Base-by-base conservation (phyloP, 2,329 filamentous ascomycete species). In the Pseudopithomyces maydicus region DNA sequence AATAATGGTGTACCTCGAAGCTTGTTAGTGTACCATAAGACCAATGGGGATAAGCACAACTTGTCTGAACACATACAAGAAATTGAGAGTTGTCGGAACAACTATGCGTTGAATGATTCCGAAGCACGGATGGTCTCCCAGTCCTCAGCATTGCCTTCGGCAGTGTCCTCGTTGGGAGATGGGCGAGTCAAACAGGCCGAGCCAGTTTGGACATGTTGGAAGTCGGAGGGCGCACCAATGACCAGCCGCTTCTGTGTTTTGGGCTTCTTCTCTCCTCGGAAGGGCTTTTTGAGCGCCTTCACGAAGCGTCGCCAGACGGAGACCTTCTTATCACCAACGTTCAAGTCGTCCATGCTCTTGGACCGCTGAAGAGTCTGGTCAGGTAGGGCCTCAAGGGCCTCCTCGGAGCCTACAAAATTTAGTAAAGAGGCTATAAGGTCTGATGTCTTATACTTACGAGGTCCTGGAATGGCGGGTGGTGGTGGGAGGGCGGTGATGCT, bases 401-500 rank as follows among this genome's bases (percentile, higher is more conserved):
- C 47, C 7, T n/a, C 15, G 19, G 47, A 29, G 22, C 10, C 8
- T 19, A 19, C 35, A 8, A n/a, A 17, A 15, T 35, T 12, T 15
- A 50, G 23, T 6, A 35, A 32, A 2, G 47, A 50, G 15, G 36
- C 7, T n/a, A 23, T 10, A 22, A 43, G 26, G n/a, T 51, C 54
- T 29, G 39, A 39, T 3, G 14, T 32, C n/a, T 47, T 43, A 11
- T 2, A 45, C 19, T 38, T 29, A 15, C 29, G 39, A 22, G 23
- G 53, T 22, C 36, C 12, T 11, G 33, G 29, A 11, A 20, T n/a
- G 41, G 36, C 35, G 22, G 51, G 17, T 20, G 38, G 7, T 8
- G 52, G 19, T 20, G 58, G 61, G 12, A 64, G 59, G 15, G 61
- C 61, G 44, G 61, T 64, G 50, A 64, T 48, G 17, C n/a, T 46